Evolutionary conservation across 2,329 filamentous ascomycete genomes (phyloP).

Genomic region (Colletotrichum sp.): DNA sequence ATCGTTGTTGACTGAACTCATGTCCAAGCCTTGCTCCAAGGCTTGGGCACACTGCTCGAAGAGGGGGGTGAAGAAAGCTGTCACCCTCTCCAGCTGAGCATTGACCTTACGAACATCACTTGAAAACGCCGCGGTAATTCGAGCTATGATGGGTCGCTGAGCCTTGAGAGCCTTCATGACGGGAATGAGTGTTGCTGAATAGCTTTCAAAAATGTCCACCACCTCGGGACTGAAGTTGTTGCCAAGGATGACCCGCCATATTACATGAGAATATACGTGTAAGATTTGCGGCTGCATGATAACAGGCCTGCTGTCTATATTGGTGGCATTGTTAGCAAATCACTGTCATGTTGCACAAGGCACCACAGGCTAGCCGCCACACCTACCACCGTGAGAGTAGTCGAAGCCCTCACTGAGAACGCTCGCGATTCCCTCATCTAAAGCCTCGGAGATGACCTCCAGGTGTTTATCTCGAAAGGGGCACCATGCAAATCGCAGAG

Average conservation of each 20-base stretch:
- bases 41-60: neutral
- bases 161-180: slow-evolving; percentile 11
- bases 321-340: neutral
- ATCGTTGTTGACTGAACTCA: neutral
- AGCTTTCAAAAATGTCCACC: slow-evolving; percentile 2
- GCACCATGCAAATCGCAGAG: slow-evolving; percentile 7
- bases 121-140: slow-evolving; percentile 8
- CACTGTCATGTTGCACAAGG: neutral
- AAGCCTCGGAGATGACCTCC: slow-evolving; percentile 2
- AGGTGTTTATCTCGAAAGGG: slow-evolving; percentile 11
- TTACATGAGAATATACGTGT: slow-evolving; percentile 10
- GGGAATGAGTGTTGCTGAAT: slow-evolving; percentile 9
- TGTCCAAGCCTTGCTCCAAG: neutral
- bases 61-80: neutral
- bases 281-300: slow-evolving; percentile 15
- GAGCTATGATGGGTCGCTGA: slow-evolving; percentile 5
- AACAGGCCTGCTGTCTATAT: neutral
- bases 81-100: neutral
- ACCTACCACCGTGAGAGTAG: neutral
- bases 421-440: slow-evolving; percentile 2
- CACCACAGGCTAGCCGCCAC: neutral
- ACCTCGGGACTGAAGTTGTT: neutral
- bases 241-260: slow-evolving; percentile 8
- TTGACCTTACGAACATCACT: slow-evolving; percentile 4
- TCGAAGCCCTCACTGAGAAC: neutral